Conservation (phyloP, 306 rosid species). For the Betula pendula region DNA sequence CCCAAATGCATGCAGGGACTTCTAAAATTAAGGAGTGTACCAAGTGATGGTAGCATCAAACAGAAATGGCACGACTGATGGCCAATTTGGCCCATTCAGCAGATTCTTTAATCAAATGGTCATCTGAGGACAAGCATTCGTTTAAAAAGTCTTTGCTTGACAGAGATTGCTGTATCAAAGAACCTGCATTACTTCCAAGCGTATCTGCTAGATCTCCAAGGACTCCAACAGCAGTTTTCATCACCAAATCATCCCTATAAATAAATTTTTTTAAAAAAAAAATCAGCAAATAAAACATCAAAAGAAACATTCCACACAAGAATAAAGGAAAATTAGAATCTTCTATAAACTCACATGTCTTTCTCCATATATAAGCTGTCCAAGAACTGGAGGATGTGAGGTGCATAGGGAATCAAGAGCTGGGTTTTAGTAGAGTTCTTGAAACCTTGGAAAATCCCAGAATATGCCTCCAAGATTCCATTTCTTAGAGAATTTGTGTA, state of each 20-base stretch:
- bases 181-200: conserved; percentile 83
- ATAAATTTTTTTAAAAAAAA: conserved; percentile 2
- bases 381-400: conserved; percentile 84
- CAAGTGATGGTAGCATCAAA: conserved; percentile 50
- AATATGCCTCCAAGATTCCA: conserved; percentile 93
- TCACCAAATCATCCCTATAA: conserved; percentile 83
- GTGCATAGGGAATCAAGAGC: conserved; percentile 80
- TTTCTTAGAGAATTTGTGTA: conserved; percentile 84
- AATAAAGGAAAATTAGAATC: background rate
- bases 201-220: conserved; percentile 97
- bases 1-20: conserved; percentile 86
- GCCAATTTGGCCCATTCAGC: conserved; percentile 98
- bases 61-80: conserved; percentile 81
- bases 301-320: background rate
- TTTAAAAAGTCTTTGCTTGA: conserved; percentile 83
- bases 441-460: conserved; percentile 92
- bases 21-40: conserved; percentile 42
- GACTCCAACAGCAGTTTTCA: conserved; percentile 94
- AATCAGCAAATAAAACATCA: conserved; percentile 15
- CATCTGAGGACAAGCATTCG: conserved; percentile 90
- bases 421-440: conserved; percentile 80
- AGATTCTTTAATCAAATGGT: conserved; percentile 79
- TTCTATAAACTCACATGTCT: conserved; percentile 68
- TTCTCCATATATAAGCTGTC: conserved; percentile 82
- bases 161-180: conserved; percentile 85